Evolutionary conservation across 2,329 filamentous ascomycete genomes (phyloP), one percentile per base, ranked within the genome.

Genomic region (Parastagonospora nodorum): DNA sequence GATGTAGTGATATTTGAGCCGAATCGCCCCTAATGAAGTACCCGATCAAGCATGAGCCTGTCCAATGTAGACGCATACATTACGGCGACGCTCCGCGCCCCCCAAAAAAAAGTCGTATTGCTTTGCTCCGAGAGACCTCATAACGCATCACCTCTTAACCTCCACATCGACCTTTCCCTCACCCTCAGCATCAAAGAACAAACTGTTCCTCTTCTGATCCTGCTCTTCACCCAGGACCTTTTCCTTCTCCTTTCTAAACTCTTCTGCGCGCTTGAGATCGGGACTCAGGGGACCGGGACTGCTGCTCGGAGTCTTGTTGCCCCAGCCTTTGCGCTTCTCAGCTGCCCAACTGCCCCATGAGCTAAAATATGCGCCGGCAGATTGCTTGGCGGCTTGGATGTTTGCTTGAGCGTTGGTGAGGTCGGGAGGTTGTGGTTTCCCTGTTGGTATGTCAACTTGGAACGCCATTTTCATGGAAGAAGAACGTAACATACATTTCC

Each of bases 271-370:
- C 43, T 68, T 66, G 15, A 63, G 7, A 39, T 71, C 68, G 2
- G 58, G 58, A 4, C 62, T 60, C 19, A 50, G 41, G 3, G 60
- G 63, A 1, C 54, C 55, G 8, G 55, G 44, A 28, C 50, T 51
- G 10, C 64, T 60, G 4, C 49, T 53, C 1, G 63, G 49, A 1
- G 67, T 67, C 19, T 67, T 69, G 5, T 52, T 50, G 1, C 63
- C 59, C 71, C 71, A 74, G 2, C 68, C 69, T 39, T 69, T 71
- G 38, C 87, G 89, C 76, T 92, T 93, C 76, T 94, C 89, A 42
- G 86, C 86, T 4, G 84, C 84, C 84, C 84, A 87, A 1, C 78
- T 73, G 4, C 84, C 80, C 84, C 84, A 87, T 0, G 82, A 85
- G 48, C 80, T 85, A 42, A 88, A 71, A 61, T 87, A 88, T 1